Percentiles rank a stretch among this genome's conserved stretches.
Evolutionary conservation across 495 filamentous ascomycete genomes (phyloP).

Genomic region (Aspergillus cavernicola): DNA sequence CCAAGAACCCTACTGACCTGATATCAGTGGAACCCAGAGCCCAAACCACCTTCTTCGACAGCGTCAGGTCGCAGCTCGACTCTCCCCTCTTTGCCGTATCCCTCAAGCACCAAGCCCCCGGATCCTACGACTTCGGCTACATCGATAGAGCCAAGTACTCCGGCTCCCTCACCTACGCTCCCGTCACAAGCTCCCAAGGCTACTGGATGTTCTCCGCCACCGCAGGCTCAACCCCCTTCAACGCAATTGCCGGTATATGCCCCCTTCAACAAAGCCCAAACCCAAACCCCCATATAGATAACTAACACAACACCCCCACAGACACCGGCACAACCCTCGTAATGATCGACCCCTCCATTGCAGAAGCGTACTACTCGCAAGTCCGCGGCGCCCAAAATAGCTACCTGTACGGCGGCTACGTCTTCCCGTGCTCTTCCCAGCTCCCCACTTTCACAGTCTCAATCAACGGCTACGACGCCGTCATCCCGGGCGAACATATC

Average conservation of each 20-base stretch:
- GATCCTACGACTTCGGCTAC: conserved; percentile 72
- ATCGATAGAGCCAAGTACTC: conserved; percentile 62
- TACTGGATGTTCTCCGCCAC: conserved; percentile 69
- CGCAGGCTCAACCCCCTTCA: conserved; percentile 25
- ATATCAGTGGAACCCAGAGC: conserved; percentile 48
- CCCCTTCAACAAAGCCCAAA: background rate
- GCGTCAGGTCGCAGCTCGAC: conserved; percentile 54
- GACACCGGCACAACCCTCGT: conserved; percentile 73
- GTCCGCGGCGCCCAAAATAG: conserved; percentile 50
- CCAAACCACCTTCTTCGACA: conserved; percentile 73
- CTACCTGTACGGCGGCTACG: conserved; percentile 55
- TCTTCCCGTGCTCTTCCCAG: conserved; percentile 59
- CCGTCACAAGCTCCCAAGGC: conserved; percentile 56
- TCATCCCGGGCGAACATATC: conserved; percentile 41
- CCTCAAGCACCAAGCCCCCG: conserved; percentile 60
- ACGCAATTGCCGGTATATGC: conserved; percentile 37
- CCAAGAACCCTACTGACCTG: background rate
- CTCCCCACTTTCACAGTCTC: conserved; percentile 61
- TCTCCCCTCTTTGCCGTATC: conserved; percentile 65
- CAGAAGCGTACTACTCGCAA: conserved; percentile 59
- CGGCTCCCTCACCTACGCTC: conserved; percentile 57
- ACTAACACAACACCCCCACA: conserved; percentile 7
- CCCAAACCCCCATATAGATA: background rate
- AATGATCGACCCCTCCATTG: conserved; percentile 54
- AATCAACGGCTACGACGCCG: conserved; percentile 45